Conservation (phyloP, 73 alveolate species). For the Blepharisma japonicum region DNA sequence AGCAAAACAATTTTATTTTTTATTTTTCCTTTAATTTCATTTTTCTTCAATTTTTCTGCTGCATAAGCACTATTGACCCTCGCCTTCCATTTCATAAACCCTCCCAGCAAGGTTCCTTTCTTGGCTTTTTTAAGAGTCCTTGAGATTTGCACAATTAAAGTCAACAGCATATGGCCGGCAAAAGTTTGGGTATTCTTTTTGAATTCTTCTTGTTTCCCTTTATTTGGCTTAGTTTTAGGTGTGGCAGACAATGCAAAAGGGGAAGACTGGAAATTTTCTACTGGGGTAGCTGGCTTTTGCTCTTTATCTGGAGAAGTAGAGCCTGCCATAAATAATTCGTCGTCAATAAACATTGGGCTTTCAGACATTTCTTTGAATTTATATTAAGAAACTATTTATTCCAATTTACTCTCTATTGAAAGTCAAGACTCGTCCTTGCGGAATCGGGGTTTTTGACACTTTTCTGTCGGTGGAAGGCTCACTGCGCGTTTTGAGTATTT, state of each 20-base stretch:
- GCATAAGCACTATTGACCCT: not conserved
- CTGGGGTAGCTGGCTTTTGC: not conserved
- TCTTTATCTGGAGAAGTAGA: conserved; percentile 4
- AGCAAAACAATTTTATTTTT: not conserved
- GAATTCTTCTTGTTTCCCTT: too few species aligned
- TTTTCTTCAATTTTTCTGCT: not conserved
- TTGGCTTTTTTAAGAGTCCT: not conserved
- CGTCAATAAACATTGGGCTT: not conserved
- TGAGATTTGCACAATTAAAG: not conserved
- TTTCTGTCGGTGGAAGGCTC: too few species aligned
- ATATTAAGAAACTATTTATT: too few species aligned
- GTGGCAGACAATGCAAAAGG: not conserved
- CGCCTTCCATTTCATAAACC: not conserved
- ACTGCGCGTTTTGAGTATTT: too few species aligned
- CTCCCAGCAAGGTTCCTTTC: not conserved
- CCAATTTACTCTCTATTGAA: too few species aligned
- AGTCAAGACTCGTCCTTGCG: too few species aligned
- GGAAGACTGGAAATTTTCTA: not conserved
- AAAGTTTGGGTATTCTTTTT: not conserved
- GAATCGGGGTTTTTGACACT: too few species aligned
- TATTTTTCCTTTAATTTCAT: not conserved
- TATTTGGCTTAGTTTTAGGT: too few species aligned
- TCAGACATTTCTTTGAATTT: too few species aligned
- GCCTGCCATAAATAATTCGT: conserved; percentile 24
- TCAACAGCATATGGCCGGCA: not conserved